Evolutionary conservation across 306 rosid genomes (phyloP).

Genomic region (Crotalaria pallida): DNA sequence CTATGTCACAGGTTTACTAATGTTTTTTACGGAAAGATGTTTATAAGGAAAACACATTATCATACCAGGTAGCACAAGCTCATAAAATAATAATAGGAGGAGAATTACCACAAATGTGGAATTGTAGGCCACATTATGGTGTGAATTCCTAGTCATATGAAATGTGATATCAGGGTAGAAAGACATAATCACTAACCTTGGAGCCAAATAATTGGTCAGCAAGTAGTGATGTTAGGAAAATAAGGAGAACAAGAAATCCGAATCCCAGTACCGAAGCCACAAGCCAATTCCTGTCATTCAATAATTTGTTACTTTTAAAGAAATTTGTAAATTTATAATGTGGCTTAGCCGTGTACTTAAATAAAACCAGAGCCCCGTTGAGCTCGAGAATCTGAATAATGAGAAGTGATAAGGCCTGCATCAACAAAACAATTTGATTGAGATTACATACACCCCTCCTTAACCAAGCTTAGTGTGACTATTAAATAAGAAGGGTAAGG

Average conservation of each 20-base stretch:
- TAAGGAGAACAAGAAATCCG: slow-evolving; percentile 51
- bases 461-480: too few species aligned
- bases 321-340: slow-evolving; percentile 36
- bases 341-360: slow-evolving; percentile 61
- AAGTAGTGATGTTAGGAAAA: slow-evolving; percentile 49
- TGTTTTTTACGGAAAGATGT: not conserved
- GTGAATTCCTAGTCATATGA: not conserved
- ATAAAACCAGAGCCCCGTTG: slow-evolving; percentile 41
- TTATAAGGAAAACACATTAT: not conserved
- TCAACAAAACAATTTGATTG: too few species aligned
- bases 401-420: slow-evolving; percentile 65
- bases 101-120: not conserved
- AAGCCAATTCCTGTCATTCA: slow-evolving; percentile 53
- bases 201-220: slow-evolving; percentile 42
- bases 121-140: not conserved
- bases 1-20: not conserved
- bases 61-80: not conserved
- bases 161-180: not conserved
- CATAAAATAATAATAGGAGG: not conserved
- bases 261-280: slow-evolving; percentile 61
- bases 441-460: too few species aligned
- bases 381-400: slow-evolving; percentile 59
- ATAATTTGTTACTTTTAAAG: slow-evolving; percentile 30
- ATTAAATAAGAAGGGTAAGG: too few species aligned
- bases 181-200: slow-evolving; percentile 45